Percentiles rank a stretch among this genome's conserved stretches.
Conservation (phyloP, 257 asterid genomes). For the Cordia subcordata region DNA sequence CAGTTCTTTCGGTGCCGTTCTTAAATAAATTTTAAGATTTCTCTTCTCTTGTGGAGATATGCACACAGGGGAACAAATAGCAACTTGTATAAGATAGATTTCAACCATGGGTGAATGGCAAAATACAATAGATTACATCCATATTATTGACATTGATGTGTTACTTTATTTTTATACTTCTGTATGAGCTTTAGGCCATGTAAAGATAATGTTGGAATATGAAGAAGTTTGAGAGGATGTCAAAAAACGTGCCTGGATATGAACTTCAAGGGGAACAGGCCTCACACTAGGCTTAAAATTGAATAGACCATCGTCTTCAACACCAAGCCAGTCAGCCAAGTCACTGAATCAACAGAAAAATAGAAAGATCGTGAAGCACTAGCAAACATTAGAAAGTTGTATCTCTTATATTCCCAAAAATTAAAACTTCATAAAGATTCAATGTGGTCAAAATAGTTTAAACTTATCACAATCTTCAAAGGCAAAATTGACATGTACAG, state of each 20-base stretch:
- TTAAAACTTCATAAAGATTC: background rate
- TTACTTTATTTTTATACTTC: background rate
- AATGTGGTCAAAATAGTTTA: background rate
- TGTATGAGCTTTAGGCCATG: background rate
- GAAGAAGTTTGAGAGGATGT: conserved; percentile 18
- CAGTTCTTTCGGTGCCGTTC: background rate
- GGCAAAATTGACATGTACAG: too few relatives aligned
- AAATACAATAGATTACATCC: background rate
- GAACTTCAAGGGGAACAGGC: conserved; percentile 99
- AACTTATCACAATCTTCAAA: too few relatives aligned
- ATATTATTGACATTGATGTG: background rate
- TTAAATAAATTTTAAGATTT: too few relatives aligned
- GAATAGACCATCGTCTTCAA: conserved; percentile 85
- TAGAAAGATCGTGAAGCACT: background rate
- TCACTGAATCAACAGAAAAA: conserved; percentile 47
- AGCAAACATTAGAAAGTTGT: conserved; percentile 2
- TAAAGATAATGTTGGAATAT: background rate
- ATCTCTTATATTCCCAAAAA: background rate
- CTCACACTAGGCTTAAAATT: conserved; percentile 99
- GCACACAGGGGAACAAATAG: too few relatives aligned
- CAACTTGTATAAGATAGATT: background rate
- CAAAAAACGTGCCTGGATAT: conserved; percentile 82
- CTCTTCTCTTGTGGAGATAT: too few relatives aligned
- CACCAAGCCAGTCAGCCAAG: conserved; percentile 99
- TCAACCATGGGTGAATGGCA: background rate